These are phyloP conservation scores for Moricandia moricandioides DNA, from an alignment of 345 rosid genomes.

Conservation along the genomic window DNA sequence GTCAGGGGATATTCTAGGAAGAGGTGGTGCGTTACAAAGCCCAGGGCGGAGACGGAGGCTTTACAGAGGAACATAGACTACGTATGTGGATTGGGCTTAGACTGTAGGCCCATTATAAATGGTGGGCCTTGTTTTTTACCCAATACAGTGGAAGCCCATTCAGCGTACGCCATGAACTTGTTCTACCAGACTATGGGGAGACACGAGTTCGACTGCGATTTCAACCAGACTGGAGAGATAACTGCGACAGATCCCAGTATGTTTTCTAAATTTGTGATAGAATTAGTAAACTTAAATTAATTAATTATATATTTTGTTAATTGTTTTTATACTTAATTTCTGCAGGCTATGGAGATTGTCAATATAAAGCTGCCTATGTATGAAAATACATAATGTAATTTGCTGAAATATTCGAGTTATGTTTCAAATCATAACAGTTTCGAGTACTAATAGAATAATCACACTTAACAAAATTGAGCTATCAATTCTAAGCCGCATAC, in stretches of 20 bases:
- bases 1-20: constrained; percentile 11
- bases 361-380: constrained; percentile 3
- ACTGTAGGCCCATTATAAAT: constrained; percentile 52
- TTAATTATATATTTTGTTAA: neutral
- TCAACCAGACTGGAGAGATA: constrained; percentile 52
- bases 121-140: constrained; percentile 59
- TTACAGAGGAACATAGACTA: constrained; percentile 71
- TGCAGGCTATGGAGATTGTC: constrained; percentile 36
- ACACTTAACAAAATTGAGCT: neutral
- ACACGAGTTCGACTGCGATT: constrained; percentile 54
- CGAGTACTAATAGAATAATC: neutral
- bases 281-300: neutral
- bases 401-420: neutral
- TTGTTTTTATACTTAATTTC: neutral
- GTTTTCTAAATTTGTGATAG: neutral
- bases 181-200: constrained; percentile 60
- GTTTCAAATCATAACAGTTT: neutral
- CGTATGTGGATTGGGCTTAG: constrained; percentile 56
- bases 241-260: constrained; percentile 55
- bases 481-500: neutral
- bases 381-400: neutral
- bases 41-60: constrained; percentile 47
- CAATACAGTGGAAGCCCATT: constrained; percentile 62
- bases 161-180: constrained; percentile 66
- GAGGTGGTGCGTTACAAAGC: constrained; percentile 55